Percentiles rank a stretch among this genome's conserved stretches.
Evolutionary conservation across 495 filamentous ascomycete genomes (phyloP).

Genomic region (Neurospora sp.): DNA sequence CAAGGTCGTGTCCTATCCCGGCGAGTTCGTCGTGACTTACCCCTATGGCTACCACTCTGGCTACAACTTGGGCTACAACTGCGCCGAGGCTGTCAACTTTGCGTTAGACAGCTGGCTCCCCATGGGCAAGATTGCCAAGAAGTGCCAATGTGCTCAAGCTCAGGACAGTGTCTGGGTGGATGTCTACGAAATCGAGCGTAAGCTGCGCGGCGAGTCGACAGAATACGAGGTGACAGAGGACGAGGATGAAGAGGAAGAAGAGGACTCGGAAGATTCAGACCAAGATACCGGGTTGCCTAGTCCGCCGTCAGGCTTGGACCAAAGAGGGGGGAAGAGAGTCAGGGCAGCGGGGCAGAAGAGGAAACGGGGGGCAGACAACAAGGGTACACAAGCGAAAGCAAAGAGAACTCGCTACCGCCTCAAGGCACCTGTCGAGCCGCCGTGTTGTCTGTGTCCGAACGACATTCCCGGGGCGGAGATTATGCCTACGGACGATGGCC

Average conservation of each 20-base stretch:
- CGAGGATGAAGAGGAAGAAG: conserved; percentile 61
- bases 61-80: conserved; percentile 97
- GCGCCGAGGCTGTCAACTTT: conserved; percentile 98
- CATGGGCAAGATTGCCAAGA: conserved; percentile 94
- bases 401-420: conserved; percentile 66
- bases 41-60: conserved; percentile 98
- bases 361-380: conserved; percentile 26
- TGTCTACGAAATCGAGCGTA: conserved; percentile 87
- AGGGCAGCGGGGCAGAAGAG: conserved; percentile 52
- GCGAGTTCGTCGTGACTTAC: conserved; percentile 97
- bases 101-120: conserved; percentile 88
- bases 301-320: conserved; percentile 46
- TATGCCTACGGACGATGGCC: conserved; percentile 77
- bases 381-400: conserved; percentile 41
- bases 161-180: conserved; percentile 98
- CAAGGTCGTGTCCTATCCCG: conserved; percentile 87
- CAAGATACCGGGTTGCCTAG: conserved; percentile 61
- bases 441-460: conserved; percentile 93
- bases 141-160: conserved; percentile 77
- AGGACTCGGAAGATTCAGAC: conserved; percentile 54
- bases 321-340: conserved; percentile 35
- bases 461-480: conserved; percentile 77
- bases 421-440: conserved; percentile 61
- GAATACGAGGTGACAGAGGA: conserved; percentile 82
- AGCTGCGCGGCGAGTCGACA: conserved; percentile 81